A percentile compares a stretch with the other conserved stretches of the same genome.
Evolutionary conservation across 495 filamentous ascomycete species (phyloP).

Genomic region (Hypomontagnella monticulosa): DNA sequence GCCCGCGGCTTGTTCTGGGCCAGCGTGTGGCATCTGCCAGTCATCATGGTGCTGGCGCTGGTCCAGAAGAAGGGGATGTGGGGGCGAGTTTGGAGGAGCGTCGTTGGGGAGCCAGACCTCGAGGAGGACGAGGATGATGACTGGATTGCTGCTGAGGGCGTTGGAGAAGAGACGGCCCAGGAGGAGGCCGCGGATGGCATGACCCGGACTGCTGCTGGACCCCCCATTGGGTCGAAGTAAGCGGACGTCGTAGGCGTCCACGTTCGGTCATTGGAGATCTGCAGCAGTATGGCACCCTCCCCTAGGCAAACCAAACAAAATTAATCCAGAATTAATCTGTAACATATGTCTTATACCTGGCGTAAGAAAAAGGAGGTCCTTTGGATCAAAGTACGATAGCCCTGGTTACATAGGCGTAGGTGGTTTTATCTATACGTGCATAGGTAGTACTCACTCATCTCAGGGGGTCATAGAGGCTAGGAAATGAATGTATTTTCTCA

Average conservation of each 20-base stretch:
- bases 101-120: constrained; percentile 64
- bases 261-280: constrained; percentile 11
- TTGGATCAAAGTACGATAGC: neutral
- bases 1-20: constrained; percentile 95
- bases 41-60: constrained; percentile 89
- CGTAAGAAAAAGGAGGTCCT: neutral
- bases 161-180: constrained; percentile 22
- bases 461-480: neutral
- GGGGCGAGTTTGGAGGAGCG: constrained; percentile 79
- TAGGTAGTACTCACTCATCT: neutral
- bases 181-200: constrained; percentile 16
- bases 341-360: constrained; percentile 23
- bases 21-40: constrained; percentile 95
- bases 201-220: constrained; percentile 13
- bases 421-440: constrained; percentile 3
- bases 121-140: constrained; percentile 60
- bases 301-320: neutral
- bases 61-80: constrained; percentile 95
- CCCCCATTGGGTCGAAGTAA: constrained; percentile 32
- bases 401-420: neutral
- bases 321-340: constrained; percentile 16
- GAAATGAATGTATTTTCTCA: constrained; percentile 22
- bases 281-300: neutral
- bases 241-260: neutral
- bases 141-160: constrained; percentile 56